Evolutionary conservation across 2,329 filamentous ascomycete genomes (phyloP).

Genomic region (Pseudogymnoascus verrucosus): DNA sequence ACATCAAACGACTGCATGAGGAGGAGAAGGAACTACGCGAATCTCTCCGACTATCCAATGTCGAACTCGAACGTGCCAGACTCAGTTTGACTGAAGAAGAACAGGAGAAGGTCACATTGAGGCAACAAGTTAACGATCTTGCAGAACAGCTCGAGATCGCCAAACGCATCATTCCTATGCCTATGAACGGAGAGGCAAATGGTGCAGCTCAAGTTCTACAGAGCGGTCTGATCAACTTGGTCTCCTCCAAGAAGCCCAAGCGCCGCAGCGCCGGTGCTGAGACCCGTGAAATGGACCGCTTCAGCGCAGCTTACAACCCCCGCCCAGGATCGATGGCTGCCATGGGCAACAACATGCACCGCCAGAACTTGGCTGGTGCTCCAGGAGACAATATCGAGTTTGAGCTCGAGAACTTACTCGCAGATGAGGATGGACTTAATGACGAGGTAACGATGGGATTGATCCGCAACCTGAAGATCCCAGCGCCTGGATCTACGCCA

Average conservation of each 20-base stretch:
- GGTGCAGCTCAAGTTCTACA: constrained; percentile 50
- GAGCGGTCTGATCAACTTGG: constrained; percentile 87
- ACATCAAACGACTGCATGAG: constrained; percentile 89
- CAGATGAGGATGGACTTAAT: constrained; percentile 91
- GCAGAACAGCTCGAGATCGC: constrained; percentile 88
- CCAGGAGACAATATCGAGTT: constrained; percentile 82
- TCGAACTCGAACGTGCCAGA: constrained; percentile 74
- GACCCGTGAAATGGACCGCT: constrained; percentile 76
- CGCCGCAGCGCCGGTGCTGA: constrained; percentile 85
- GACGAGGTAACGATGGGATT: constrained; percentile 95
- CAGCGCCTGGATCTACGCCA: constrained; percentile 74
- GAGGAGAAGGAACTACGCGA: constrained; percentile 84
- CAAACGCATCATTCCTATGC: constrained; percentile 53
- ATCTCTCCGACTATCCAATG: constrained; percentile 67
- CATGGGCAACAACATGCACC: constrained; percentile 52
- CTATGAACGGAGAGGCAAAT: constrained; percentile 65
- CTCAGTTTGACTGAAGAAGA: constrained; percentile 69
- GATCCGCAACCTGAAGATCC: constrained; percentile 95
- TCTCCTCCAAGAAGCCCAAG: constrained; percentile 95
- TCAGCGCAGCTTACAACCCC: constrained; percentile 88
- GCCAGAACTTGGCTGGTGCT: constrained; percentile 64
- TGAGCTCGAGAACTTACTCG: constrained; percentile 87
- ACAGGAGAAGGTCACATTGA: constrained; percentile 74
- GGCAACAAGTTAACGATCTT: constrained; percentile 81
- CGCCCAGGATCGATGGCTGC: constrained; percentile 95